Evolutionary conservation across 2,329 filamentous ascomycete species (phyloP).

Genomic region (Ophiostoma sp.): DNA sequence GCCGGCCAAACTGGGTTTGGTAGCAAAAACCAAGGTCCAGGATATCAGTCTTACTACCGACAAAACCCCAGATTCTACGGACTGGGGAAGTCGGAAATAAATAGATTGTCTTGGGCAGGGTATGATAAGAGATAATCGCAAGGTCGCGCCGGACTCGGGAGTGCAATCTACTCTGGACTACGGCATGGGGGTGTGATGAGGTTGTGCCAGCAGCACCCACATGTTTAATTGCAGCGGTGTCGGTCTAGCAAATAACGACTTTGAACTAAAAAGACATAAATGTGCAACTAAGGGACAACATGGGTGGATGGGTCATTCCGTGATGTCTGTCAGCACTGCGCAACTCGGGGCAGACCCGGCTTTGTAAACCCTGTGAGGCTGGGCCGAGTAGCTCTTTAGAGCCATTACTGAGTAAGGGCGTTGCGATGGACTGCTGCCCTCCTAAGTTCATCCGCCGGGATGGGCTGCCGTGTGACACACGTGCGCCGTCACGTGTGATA

Average conservation of each 20-base stretch:
- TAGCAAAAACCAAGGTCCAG: background rate
- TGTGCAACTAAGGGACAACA: background rate
- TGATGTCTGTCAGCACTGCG: background rate
- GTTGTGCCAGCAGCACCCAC: background rate
- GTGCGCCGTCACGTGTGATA: background rate
- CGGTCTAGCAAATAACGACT: background rate
- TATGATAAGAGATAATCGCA: background rate
- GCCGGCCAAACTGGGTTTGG: background rate
- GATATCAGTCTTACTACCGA: background rate
- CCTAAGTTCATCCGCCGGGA: background rate
- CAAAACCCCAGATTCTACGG: background rate
- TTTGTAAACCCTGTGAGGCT: background rate
- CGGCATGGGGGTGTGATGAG: background rate
- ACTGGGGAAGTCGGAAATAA: background rate
- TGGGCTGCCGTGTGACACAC: background rate
- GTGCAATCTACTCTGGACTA: background rate
- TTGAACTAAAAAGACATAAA: background rate
- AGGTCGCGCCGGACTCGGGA: background rate
- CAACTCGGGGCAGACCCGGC: background rate
- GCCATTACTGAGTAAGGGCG: background rate
- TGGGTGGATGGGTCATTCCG: background rate
- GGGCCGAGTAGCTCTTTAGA: background rate
- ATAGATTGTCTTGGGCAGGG: background rate
- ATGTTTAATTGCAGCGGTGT: conserved; percentile 7
- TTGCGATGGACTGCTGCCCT: background rate